These are phyloP conservation scores for Pugionium dolabratum DNA, from an alignment of 345 rosid genomes.

Conservation along the genomic window DNA sequence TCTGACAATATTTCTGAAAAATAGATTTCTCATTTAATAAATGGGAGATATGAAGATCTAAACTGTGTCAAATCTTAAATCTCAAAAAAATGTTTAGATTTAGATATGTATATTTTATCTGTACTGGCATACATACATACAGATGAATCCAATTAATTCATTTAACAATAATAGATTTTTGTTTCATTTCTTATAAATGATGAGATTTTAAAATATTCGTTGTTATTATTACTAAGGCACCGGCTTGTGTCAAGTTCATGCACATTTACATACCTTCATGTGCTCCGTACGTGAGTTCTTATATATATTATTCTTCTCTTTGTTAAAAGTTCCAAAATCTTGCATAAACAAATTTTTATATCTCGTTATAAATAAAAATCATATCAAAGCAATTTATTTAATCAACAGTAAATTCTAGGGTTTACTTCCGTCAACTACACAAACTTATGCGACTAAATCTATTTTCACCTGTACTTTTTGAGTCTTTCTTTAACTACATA, in stretches of 20 bases:
- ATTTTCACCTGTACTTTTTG: too few relatives aligned
- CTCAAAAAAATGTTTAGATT: slow-evolving; percentile 14
- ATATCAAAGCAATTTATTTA: too few relatives aligned
- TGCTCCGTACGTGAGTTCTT: slow-evolving; percentile 34
- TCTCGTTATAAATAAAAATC: background rate
- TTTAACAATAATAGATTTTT: background rate
- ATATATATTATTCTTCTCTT: background rate
- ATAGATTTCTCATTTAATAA: background rate
- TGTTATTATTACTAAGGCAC: slow-evolving; percentile 21
- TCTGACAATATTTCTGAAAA: too few relatives aligned
- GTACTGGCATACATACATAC: slow-evolving; percentile 19
- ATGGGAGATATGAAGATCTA: slow-evolving; percentile 18
- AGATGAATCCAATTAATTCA: slow-evolving; percentile 30
- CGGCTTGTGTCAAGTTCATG: slow-evolving; percentile 40
- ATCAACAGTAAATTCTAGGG: too few relatives aligned
- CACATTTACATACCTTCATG: slow-evolving; percentile 24
- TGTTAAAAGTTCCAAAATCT: too few relatives aligned
- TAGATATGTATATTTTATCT: slow-evolving; percentile 7
- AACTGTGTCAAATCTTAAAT: background rate
- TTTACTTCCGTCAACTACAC: too few relatives aligned
- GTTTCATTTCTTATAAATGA: slow-evolving; percentile 24
- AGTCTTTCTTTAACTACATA: too few relatives aligned
- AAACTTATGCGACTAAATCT: too few relatives aligned
- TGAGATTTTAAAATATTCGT: slow-evolving; percentile 18
- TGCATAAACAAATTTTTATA: background rate